Percentiles rank a stretch among this genome's conserved stretches.
Evolutionary conservation across 805 yeast species (phyloP).

Genomic region (Kluyveromyces aestuarii): DNA sequence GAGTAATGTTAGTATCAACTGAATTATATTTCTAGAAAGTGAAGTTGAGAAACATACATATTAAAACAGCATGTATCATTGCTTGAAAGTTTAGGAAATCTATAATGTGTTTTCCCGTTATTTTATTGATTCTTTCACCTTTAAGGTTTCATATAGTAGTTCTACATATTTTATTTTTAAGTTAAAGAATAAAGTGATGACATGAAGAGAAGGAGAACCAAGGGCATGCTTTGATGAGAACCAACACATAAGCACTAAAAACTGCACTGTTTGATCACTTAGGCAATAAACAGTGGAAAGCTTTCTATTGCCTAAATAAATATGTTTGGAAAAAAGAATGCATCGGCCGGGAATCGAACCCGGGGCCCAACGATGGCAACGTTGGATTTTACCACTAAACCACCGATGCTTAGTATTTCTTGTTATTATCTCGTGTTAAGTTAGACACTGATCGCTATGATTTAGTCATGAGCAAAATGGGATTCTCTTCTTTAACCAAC

Average conservation of each 20-base stretch:
- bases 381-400: slow-evolving; percentile 31
- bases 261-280: too few relatives aligned
- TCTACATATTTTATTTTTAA: too few relatives aligned
- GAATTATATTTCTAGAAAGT: neutral
- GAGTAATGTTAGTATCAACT: slow-evolving; percentile 4
- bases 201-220: neutral
- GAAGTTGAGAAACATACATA: slow-evolving; percentile 42
- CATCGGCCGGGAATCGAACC: slow-evolving; percentile 30
- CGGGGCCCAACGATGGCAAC: slow-evolving; percentile 32
- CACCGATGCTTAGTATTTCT: slow-evolving; percentile 20
- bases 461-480: neutral
- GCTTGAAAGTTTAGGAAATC: neutral
- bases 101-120: neutral
- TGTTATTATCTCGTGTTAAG: neutral
- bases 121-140: neutral
- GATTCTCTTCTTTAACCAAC: too few relatives aligned
- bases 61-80: slow-evolving; percentile 83
- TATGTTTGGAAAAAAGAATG: slow-evolving; percentile 16
- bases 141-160: too few relatives aligned
- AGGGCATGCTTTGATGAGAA: neutral
- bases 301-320: too few relatives aligned
- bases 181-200: neutral
- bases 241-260: too few relatives aligned
- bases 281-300: too few relatives aligned
- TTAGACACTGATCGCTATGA: too few relatives aligned